Base-by-base conservation (phyloP, 169 alveolate genomes). In the Besnoitia besnoiti region DNA sequence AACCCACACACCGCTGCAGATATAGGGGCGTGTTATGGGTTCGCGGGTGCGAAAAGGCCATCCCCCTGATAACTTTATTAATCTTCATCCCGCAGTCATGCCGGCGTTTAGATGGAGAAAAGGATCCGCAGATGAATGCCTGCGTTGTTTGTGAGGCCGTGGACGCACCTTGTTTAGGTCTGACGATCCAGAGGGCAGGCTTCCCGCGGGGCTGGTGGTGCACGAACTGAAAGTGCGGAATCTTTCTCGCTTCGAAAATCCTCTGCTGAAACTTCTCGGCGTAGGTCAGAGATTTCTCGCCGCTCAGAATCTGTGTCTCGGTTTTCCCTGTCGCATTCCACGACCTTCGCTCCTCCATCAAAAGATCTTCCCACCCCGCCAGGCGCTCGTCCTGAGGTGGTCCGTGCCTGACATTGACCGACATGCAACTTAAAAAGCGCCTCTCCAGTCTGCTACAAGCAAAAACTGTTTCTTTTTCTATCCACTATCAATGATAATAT, bases 291-390 rank as follows among this genome's bases (percentile, higher is more conserved):
- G 73, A 10, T 35, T 37, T 33, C 46, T 49, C 73, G 19, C 92
- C 88, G 21, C 77, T 33, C 12, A 73, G 39, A 27, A 73, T 55
- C n/a, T 62, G 50, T 27, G 37, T 73, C 33, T 24, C 75, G 7
- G 89, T 33, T 30, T 42, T 47, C 37, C 55, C 73, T 30, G 89
- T 46, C 44, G 89, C 89, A 5, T 87, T 35, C 85, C 76, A 50
- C 44, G 44, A 33, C 82, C 61, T 33, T 33, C 21, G 40, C 61
- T 90, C 93, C 47, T 24, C 93, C 35, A 61, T 8, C 42, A 90
- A 37, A 1, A 87, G 39, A 27, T 90, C 93, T 30, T 73, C 93
- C 93, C 93, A 90, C n/a, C 93, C 93, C 62, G 12, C 91, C 50
- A 50, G 33, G 7, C 44, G 46, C 85, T 47, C 46, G 21, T 85